Percentiles rank a stretch among this genome's conserved stretches.
Conservation (phyloP, 495 filamentous ascomycete species). For the Zalerion maritima region DNA sequence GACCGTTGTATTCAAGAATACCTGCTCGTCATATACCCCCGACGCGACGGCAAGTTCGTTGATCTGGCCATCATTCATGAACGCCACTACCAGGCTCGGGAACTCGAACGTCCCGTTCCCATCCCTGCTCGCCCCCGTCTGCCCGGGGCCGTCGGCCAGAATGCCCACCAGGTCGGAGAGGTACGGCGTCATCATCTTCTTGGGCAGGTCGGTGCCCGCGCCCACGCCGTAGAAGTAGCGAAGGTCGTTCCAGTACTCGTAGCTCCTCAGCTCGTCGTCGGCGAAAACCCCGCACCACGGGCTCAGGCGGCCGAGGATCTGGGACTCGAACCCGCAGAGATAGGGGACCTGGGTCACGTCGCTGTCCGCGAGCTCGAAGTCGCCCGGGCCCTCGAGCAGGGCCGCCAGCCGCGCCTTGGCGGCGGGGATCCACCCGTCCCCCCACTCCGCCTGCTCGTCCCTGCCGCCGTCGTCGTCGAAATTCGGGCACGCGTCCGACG, state of each 20-base stretch:
- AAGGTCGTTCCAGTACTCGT: conserved; percentile 45
- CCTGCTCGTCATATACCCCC: conserved; percentile 38
- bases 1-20: conserved; percentile 22
- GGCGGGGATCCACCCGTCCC: conserved; percentile 35
- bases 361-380: conserved; percentile 31
- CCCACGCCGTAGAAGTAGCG: conserved; percentile 45
- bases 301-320: conserved; percentile 38
- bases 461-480: conserved; percentile 31
- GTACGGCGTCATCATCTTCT: conserved; percentile 35
- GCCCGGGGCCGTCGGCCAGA: conserved; percentile 28
- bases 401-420: conserved; percentile 33
- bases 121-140: conserved; percentile 24
- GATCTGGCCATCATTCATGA: conserved; percentile 46
- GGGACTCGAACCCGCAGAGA: conserved; percentile 45
- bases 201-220: conserved; percentile 32
- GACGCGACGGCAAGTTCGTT: conserved; percentile 37
- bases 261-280: conserved; percentile 34
- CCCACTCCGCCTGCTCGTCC: conserved; percentile 19
- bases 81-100: conserved; percentile 35
- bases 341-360: conserved; percentile 42
- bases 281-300: conserved; percentile 41
- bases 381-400: conserved; percentile 30
- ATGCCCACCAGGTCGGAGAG: conserved; percentile 32
- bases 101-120: conserved; percentile 22
- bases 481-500: conserved; percentile 40